A percentile compares a stretch with the other conserved stretches of the same genome.
These are phyloP conservation scores for Phytophthora citrophthora DNA, from an alignment of 352 stramenopile species.

Conservation along the genomic window DNA sequence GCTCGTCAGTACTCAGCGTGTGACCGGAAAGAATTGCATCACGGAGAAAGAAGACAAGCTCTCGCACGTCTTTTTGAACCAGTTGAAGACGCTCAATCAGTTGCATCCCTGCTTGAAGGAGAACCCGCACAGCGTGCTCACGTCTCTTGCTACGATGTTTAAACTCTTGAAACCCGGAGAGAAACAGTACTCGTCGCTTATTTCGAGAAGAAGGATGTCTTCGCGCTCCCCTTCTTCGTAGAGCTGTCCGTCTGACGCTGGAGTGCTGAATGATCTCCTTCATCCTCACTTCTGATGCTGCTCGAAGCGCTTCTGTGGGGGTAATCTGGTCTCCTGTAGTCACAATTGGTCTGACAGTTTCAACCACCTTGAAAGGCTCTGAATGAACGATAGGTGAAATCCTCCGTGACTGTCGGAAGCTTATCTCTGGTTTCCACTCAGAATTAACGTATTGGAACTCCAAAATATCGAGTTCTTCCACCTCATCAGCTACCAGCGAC, in stretches of 20 bases:
- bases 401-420: constrained; percentile 1
- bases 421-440: constrained; percentile 6
- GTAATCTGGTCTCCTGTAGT: neutral
- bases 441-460: constrained; percentile 27
- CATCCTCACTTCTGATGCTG: constrained; percentile 6
- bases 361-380: constrained; percentile 1
- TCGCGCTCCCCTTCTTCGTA: constrained; percentile 9
- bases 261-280: constrained; percentile 9
- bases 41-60: constrained; percentile 35
- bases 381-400: constrained; percentile 3
- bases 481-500: constrained; percentile 16
- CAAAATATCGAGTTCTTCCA: constrained; percentile 44
- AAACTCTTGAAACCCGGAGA: constrained; percentile 13
- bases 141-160: constrained; percentile 5
- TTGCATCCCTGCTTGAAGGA: constrained; percentile 36
- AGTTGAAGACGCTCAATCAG: constrained; percentile 29
- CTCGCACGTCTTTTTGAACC: constrained; percentile 23
- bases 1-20: constrained; percentile 6
- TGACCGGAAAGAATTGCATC: constrained; percentile 30
- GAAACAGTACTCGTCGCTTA: constrained; percentile 1
- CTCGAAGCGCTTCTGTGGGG: neutral
- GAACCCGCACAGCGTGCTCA: constrained; percentile 12
- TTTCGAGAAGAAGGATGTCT: constrained; percentile 6
- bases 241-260: neutral
- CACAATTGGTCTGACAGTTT: constrained; percentile 18